Percentiles rank a stretch among this genome's conserved stretches.
phyloP scores from a whole-genome alignment of 2,329 filamentous ascomycete genomes.

The Aspergillus fijiensis region DNA sequence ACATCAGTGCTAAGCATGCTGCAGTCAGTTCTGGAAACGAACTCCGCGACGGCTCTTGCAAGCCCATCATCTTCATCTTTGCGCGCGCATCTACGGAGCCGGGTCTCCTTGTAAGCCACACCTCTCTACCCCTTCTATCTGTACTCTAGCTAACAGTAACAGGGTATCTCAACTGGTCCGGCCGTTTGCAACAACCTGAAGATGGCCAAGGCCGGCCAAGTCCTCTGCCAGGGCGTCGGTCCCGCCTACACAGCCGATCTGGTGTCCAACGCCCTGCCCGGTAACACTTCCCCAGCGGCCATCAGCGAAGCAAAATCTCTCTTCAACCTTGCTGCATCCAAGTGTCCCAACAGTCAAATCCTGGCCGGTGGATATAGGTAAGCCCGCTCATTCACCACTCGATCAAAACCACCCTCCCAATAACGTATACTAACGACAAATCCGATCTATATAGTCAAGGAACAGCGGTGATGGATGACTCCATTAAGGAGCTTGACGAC shows the following conservation, averaged over 20 bases:
- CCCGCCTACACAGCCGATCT: conserved; percentile 44
- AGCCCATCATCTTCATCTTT: conserved; percentile 49
- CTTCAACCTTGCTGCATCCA: conserved; percentile 43
- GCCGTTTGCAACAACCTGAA: conserved; percentile 31
- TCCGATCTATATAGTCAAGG: conserved; percentile 32
- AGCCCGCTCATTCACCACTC: background rate
- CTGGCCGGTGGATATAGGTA: conserved; percentile 48
- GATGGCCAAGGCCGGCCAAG: conserved; percentile 15
- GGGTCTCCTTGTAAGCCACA: conserved; percentile 47
- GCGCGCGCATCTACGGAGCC: conserved; percentile 51
- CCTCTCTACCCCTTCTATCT: too few species aligned
- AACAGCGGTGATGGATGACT: conserved; percentile 45
- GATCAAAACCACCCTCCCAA: rapidly evolving
- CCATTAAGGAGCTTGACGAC: conserved; percentile 37
- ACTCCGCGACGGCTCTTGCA: conserved; percentile 42
- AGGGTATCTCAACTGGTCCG: conserved; percentile 35
- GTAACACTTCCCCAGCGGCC: conserved; percentile 34
- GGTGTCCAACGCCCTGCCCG: conserved; percentile 38
- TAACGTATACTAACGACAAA: background rate
- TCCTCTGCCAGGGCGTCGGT: conserved; percentile 47
- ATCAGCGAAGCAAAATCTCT: conserved; percentile 46
- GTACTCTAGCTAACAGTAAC: background rate
- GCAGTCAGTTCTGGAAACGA: conserved; percentile 34
- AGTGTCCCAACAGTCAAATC: conserved; percentile 48
- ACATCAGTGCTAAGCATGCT: background rate